Evolutionary conservation across 2,329 filamentous ascomycete species (phyloP).

Genomic region (Penicillium occitanis): DNA sequence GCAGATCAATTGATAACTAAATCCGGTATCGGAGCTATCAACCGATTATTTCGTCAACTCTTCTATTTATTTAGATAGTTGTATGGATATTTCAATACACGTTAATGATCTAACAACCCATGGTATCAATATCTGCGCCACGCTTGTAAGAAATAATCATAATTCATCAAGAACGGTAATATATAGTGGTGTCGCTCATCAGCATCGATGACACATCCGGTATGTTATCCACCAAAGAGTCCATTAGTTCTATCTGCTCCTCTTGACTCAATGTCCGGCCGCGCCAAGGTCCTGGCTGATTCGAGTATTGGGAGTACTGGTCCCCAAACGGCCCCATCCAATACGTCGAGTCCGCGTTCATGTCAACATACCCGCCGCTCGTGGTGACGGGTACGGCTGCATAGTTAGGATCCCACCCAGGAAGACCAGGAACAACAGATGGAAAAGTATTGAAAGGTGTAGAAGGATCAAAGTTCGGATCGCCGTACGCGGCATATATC

Average conservation of each 20-base stretch:
- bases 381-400: slow-evolving; percentile 39
- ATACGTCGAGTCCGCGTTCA: slow-evolving; percentile 40
- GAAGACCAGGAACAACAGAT: slow-evolving; percentile 41
- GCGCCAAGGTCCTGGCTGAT: slow-evolving; percentile 49
- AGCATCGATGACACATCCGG: slow-evolving; percentile 42
- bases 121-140: background rate
- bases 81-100: background rate
- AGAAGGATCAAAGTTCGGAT: slow-evolving; percentile 36
- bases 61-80: background rate
- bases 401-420: slow-evolving; percentile 45
- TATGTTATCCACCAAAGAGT: slow-evolving; percentile 65
- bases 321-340: slow-evolving; percentile 47
- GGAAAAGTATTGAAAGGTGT: slow-evolving; percentile 44
- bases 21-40: background rate
- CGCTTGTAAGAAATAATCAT: slow-evolving; percentile 1
- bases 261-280: slow-evolving; percentile 71
- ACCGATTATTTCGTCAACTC: background rate
- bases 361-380: slow-evolving; percentile 36
- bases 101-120: background rate
- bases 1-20: background rate
- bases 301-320: slow-evolving; percentile 50
- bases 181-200: slow-evolving; percentile 16
- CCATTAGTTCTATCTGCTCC: slow-evolving; percentile 81
- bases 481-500: slow-evolving; percentile 27
- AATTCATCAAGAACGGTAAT: slow-evolving; percentile 19